phyloP scores from a whole-genome alignment of 2,329 filamentous ascomycete genomes.

The Exophiala sideris region DNA sequence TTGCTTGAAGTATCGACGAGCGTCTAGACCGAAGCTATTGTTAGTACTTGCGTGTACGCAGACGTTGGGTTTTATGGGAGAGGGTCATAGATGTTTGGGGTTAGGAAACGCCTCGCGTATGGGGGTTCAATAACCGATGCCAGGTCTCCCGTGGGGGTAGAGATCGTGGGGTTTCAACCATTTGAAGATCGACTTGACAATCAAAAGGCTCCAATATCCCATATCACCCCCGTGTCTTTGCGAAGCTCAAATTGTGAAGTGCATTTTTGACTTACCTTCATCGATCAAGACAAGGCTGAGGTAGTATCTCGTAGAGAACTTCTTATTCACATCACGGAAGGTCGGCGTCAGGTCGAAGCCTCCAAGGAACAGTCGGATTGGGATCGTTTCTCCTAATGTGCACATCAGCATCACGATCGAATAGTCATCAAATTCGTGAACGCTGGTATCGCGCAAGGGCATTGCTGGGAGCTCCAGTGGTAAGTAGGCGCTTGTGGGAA shows the following conservation, averaged over 20 bases:
- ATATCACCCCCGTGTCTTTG: no score
- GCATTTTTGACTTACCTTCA: conserved; percentile 61
- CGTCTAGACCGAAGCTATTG: conserved; percentile 54
- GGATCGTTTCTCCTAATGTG: conserved; percentile 73
- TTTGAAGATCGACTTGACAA: background rate
- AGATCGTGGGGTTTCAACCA: background rate
- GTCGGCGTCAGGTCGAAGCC: conserved; percentile 97
- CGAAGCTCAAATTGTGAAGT: background rate
- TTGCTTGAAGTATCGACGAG: conserved; percentile 97
- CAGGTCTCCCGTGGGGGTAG: background rate
- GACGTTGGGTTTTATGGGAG: background rate
- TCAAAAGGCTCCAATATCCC: background rate
- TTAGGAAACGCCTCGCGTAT: background rate
- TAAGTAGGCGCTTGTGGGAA: background rate
- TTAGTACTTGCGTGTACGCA: background rate
- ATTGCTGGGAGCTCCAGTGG: background rate
- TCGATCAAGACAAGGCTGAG: conserved; percentile 93
- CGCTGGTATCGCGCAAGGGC: background rate
- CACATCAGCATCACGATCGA: conserved; percentile 9
- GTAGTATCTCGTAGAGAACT: conserved; percentile 98
- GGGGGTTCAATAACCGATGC: conserved; percentile 34
- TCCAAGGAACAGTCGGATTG: conserved; percentile 92
- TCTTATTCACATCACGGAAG: conserved; percentile 99
- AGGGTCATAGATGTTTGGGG: background rate
- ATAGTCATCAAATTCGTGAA: background rate